Evolutionary conservation across 2,329 filamentous ascomycete species (phyloP).

Genomic region (Microcyclospora tardicrescens): DNA sequence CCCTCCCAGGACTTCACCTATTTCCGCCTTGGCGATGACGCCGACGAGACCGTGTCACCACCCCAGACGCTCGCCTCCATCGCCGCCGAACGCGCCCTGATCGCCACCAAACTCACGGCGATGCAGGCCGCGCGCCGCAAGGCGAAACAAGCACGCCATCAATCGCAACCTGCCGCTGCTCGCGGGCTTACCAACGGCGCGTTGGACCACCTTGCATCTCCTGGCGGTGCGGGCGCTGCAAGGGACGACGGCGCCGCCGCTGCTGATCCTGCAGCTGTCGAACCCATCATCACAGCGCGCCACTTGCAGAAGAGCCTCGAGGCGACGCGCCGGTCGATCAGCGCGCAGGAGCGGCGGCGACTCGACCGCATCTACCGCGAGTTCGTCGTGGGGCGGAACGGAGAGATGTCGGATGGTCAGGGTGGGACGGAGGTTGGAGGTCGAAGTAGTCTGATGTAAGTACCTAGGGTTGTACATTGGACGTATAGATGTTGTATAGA

Average conservation of each 20-base stretch:
- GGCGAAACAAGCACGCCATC: constrained; percentile 40
- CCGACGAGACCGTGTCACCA: constrained; percentile 22
- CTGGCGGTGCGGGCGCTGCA: constrained; percentile 5
- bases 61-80: constrained; percentile 33
- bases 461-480: neutral
- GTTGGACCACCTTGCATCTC: neutral
- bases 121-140: constrained; percentile 60
- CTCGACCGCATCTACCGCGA: constrained; percentile 76
- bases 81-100: constrained; percentile 59
- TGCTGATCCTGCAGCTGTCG: constrained; percentile 18
- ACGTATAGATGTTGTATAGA: neutral
- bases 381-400: constrained; percentile 84
- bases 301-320: constrained; percentile 69
- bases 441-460: constrained; percentile 79
- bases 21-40: constrained; percentile 62
- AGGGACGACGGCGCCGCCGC: neutral
- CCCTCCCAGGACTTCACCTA: constrained; percentile 40
- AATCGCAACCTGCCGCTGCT: neutral
- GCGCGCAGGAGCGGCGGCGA: constrained; percentile 58
- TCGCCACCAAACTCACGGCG: constrained; percentile 68
- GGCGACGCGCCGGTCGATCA: constrained; percentile 71
- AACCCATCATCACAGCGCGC: constrained; percentile 73
- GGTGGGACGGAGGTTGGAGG: constrained; percentile 86
- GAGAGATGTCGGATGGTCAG: constrained; percentile 90
- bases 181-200: neutral